Evolutionary conservation across 2,329 filamentous ascomycete genomes (phyloP).

Genomic region (Diaporthe aspalathi): DNA sequence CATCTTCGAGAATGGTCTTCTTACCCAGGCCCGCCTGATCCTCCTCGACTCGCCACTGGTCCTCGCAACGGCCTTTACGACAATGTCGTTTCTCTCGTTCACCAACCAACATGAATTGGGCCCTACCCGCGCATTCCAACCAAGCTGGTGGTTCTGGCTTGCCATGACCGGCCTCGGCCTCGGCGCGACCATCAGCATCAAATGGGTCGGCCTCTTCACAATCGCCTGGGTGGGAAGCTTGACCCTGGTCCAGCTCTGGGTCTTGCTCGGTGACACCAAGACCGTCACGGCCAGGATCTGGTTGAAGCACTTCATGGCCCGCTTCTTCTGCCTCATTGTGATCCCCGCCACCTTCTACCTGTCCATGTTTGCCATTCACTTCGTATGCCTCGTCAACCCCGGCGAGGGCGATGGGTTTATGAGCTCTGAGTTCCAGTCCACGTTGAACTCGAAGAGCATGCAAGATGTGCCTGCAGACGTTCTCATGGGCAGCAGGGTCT

Average conservation of each 20-base stretch:
- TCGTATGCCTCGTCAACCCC: constrained; percentile 90
- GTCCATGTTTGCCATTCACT: constrained; percentile 97
- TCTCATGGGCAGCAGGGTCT: constrained; percentile 86
- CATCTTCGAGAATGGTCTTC: constrained; percentile 95
- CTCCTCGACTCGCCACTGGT: constrained; percentile 95
- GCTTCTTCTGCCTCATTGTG: constrained; percentile 89
- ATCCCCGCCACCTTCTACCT: constrained; percentile 93
- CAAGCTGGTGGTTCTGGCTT: constrained; percentile 99
- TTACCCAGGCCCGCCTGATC: constrained; percentile 95
- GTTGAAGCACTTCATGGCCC: constrained; percentile 93
- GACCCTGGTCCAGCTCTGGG: constrained; percentile 93
- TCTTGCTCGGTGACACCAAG: constrained; percentile 88
- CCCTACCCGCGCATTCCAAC: constrained; percentile 85
- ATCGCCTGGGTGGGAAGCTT: constrained; percentile 97
- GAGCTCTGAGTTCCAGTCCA: constrained; percentile 99
- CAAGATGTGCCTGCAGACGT: constrained; percentile 94
- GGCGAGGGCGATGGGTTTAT: constrained; percentile 99
- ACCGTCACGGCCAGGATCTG: constrained; percentile 87
- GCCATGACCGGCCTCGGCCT: constrained; percentile 85
- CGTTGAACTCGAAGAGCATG: constrained; percentile 96
- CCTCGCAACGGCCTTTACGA: constrained; percentile 92
- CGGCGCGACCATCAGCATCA: constrained; percentile 92
- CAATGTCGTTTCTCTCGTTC: constrained; percentile 90
- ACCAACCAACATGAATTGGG: constrained; percentile 97
- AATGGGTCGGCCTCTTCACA: constrained; percentile 99